A percentile compares a stretch with the other conserved stretches of the same genome.
Conservation (phyloP, 257 asterid species). For the Knoxia roxburghii region DNA sequence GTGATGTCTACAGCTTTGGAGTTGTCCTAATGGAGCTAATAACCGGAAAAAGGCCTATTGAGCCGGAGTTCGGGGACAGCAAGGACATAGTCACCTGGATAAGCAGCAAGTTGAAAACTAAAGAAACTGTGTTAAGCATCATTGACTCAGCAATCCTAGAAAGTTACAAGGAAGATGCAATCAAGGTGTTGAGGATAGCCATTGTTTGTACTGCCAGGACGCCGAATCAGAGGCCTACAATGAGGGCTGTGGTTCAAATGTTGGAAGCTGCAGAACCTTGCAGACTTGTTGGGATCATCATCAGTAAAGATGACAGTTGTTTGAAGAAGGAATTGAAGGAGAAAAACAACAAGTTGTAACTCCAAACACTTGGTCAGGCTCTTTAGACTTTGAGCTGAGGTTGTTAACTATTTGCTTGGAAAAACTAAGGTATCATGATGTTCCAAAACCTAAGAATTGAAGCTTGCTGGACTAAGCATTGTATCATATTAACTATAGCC, state of each 20-base stretch:
- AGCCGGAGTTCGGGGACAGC: constrained; percentile 68
- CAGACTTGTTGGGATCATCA: constrained; percentile 42
- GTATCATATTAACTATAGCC: constrained; percentile 9
- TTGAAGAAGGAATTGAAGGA: constrained; percentile 25
- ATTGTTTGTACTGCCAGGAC: constrained; percentile 72
- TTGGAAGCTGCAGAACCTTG: constrained; percentile 62
- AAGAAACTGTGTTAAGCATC: constrained; percentile 50
- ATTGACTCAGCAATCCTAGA: constrained; percentile 55
- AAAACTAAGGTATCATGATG: no score
- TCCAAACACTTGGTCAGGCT: no score
- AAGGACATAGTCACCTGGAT: constrained; percentile 76
- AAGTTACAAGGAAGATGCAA: constrained; percentile 49
- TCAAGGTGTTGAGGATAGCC: constrained; percentile 65
- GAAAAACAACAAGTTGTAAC: constrained; percentile 24
- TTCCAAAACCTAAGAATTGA: no score
- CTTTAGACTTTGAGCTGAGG: no score
- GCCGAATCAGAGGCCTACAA: constrained; percentile 75
- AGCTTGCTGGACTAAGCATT: constrained; percentile 1
- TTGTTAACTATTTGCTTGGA: no score
- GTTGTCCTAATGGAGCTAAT: constrained; percentile 91
- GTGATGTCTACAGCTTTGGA: constrained; percentile 87
- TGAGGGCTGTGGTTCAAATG: constrained; percentile 84
- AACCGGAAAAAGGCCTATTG: constrained; percentile 84
- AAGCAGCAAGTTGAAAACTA: constrained; percentile 53
- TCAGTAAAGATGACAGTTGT: constrained; percentile 33